phyloP scores from a whole-genome alignment of 306 rosid genomes.

The Prunus kanzakura region DNA sequence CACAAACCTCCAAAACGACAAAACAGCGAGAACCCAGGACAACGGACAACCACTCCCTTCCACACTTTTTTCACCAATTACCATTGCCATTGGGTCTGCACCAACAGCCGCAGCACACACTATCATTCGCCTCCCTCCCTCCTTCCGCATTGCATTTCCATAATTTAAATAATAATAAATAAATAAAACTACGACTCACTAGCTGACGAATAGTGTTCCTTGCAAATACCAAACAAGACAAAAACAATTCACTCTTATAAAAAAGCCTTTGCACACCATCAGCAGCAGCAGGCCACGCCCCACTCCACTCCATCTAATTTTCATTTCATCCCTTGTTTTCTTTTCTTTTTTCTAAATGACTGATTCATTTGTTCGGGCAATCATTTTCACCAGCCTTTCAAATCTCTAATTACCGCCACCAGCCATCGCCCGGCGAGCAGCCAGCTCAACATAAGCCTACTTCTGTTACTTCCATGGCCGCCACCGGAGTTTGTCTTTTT shows the following conservation, averaged over 20 bases:
- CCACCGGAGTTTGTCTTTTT: slow-evolving; percentile 30
- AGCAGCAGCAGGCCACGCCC: no score
- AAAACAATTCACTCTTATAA: no score
- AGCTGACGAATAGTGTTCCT: no score
- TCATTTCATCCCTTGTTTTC: neutral
- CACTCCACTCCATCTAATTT: neutral
- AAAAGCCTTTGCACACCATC: no score
- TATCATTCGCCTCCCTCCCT: neutral
- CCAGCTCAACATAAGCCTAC: neutral
- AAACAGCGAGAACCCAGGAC: neutral
- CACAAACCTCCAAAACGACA: neutral
- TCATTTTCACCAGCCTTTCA: neutral
- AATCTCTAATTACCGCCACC: neutral
- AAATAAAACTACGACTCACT: no score
- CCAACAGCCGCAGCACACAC: neutral
- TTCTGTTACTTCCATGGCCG: slow-evolving; percentile 35
- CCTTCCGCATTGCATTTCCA: no score
- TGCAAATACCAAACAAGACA: no score
- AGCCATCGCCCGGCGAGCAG: neutral
- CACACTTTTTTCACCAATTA: no score
- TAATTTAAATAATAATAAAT: no score
- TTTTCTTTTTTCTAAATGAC: neutral
- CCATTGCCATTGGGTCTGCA: no score
- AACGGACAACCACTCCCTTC: neutral
- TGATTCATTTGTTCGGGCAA: no score